Evolutionary conservation across 2,329 filamentous ascomycete species (phyloP).

Genomic region (Diaporthe batatas): DNA sequence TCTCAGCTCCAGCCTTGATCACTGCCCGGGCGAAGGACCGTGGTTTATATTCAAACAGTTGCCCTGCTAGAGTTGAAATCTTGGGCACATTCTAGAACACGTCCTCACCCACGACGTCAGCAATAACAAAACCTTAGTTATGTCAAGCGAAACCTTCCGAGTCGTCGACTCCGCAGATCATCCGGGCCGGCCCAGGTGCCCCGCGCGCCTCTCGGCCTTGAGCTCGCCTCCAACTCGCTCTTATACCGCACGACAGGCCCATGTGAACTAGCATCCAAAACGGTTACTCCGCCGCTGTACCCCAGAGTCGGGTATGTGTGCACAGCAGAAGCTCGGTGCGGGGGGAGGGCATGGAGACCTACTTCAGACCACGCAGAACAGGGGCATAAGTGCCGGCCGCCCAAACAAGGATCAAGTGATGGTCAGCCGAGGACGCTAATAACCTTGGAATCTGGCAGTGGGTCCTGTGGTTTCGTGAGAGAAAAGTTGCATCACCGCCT

Average conservation of each 20-base stretch:
- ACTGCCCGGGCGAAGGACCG: not conserved
- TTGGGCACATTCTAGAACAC: too few species aligned
- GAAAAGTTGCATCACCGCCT: not conserved
- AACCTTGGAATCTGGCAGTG: not conserved
- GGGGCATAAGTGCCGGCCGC: not conserved
- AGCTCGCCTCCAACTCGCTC: constrained; percentile 7
- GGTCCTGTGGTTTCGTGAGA: not conserved
- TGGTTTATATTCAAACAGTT: not conserved
- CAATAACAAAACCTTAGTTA: not conserved
- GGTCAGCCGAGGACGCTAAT: not conserved
- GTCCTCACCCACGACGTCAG: not conserved
- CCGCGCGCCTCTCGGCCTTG: not conserved
- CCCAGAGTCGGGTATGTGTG: not conserved
- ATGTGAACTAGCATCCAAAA: not conserved
- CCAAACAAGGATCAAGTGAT: not conserved
- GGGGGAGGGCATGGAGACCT: not conserved
- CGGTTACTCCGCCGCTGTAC: constrained; percentile 24
- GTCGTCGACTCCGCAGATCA: constrained; percentile 21
- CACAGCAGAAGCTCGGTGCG: not conserved
- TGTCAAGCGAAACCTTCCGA: not conserved
- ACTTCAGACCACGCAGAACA: not conserved
- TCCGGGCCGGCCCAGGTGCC: not conserved
- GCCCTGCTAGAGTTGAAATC: not conserved
- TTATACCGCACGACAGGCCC: not conserved
- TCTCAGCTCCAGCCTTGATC: not conserved